A percentile compares a stretch with the other conserved stretches of the same genome.
These are phyloP conservation scores for Linum lewisii DNA, from an alignment of 345 rosid species.

Conservation along the genomic window DNA sequence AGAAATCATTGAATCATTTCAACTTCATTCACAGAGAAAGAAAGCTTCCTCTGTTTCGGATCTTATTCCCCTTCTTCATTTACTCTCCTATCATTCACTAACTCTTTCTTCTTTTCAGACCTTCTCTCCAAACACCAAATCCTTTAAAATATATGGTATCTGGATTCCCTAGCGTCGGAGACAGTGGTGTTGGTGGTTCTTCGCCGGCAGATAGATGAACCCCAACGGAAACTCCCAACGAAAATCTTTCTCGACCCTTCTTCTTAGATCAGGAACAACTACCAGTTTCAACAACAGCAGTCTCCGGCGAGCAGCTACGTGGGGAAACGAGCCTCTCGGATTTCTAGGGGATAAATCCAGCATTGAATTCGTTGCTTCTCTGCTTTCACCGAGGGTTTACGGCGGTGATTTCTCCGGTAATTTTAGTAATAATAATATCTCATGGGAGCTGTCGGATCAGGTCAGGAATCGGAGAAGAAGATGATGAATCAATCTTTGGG, in stretches of 20 bases:
- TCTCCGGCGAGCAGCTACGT: constrained; percentile 16
- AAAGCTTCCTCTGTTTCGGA: not conserved
- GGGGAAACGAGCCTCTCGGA: constrained; percentile 71
- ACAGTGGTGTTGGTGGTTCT: constrained; percentile 15
- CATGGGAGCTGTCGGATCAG: constrained; percentile 8
- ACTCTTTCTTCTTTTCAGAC: not conserved
- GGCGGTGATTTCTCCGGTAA: constrained; percentile 37
- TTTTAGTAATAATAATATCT: constrained; percentile 23
- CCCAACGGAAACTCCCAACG: constrained; percentile 22
- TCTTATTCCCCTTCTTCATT: constrained; percentile 9
- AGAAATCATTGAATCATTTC: constrained; percentile 1
- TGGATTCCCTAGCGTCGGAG: constrained; percentile 55
- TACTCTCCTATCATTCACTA: constrained; percentile 9
- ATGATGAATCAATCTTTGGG: constrained; percentile 66
- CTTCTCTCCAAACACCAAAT: constrained; percentile 26
- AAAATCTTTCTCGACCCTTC: constrained; percentile 50
- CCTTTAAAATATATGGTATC: constrained; percentile 45
- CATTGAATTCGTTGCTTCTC: constrained; percentile 34
- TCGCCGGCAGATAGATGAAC: constrained; percentile 44
- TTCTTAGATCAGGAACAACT: constrained; percentile 36
- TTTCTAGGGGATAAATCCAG: constrained; percentile 43
- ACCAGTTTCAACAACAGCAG: not conserved
- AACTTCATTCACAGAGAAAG: too few relatives aligned
- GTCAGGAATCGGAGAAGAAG: constrained; percentile 47
- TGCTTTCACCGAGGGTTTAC: constrained; percentile 54